phyloP scores from a whole-genome alignment of 2,329 filamentous ascomycete species.

The Pyricularia grisea region DNA sequence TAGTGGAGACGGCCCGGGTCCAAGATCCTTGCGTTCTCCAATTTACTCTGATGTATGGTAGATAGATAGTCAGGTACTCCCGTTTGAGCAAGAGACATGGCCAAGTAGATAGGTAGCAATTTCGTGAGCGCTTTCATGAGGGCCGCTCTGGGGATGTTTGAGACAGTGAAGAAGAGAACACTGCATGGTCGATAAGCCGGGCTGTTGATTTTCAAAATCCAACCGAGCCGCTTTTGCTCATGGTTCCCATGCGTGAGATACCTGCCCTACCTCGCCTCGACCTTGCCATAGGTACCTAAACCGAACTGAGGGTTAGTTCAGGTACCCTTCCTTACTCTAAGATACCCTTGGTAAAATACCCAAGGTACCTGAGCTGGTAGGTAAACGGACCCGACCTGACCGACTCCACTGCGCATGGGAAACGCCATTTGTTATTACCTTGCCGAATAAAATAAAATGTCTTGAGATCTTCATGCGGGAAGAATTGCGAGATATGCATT shows the following conservation, averaged over 20 bases:
- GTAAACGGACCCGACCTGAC: not conserved
- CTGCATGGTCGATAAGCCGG: not conserved
- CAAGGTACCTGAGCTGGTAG: too few relatives aligned
- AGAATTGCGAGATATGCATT: not conserved
- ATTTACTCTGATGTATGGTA: not conserved
- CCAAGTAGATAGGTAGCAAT: not conserved
- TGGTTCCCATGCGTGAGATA: not conserved
- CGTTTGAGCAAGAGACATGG: not conserved
- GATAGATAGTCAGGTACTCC: not conserved
- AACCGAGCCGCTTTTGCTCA: not conserved
- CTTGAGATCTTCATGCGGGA: not conserved
- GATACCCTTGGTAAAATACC: not conserved
- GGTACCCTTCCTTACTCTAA: too few relatives aligned
- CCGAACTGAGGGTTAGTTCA: too few relatives aligned
- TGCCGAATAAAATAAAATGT: not conserved
- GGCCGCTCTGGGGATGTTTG: not conserved
- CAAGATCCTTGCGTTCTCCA: not conserved
- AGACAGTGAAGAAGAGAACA: not conserved
- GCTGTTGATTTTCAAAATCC: not conserved
- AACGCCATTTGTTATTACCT: not conserved
- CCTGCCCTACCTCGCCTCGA: not conserved
- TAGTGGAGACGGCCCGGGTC: not conserved
- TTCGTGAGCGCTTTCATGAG: not conserved
- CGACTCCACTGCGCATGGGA: not conserved
- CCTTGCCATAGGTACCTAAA: too few relatives aligned